phyloP scores from a whole-genome alignment of 2,329 filamentous ascomycete genomes.

The Periconia sp. region DNA sequence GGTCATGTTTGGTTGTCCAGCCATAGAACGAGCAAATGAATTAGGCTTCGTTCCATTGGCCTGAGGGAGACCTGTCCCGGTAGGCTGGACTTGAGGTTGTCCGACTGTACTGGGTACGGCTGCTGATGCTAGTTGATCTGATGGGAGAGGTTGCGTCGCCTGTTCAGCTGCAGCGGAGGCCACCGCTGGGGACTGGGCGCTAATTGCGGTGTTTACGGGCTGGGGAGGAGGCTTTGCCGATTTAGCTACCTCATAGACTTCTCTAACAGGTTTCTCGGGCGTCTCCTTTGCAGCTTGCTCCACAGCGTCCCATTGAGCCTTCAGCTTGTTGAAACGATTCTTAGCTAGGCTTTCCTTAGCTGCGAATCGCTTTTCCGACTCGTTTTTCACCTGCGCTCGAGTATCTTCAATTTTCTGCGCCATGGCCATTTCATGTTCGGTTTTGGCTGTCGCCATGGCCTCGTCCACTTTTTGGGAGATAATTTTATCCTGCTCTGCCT shows the following conservation, averaged over 20 bases:
- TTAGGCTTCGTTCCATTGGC: conserved; percentile 16
- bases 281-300: conserved; percentile 84
- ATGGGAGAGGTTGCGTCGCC: conserved; percentile 9
- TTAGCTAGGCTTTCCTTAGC: conserved; percentile 78
- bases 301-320: conserved; percentile 78
- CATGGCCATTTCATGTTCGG: conserved; percentile 44
- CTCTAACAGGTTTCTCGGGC: conserved; percentile 78
- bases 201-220: conserved; percentile 22
- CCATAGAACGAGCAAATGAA: conserved; percentile 8
- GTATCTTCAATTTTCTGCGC: conserved; percentile 39
- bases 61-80: conserved; percentile 14
- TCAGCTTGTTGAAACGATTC: conserved; percentile 67
- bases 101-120: conserved; percentile 12
- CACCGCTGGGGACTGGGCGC: conserved; percentile 13
- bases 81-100: conserved; percentile 18
- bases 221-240: conserved; percentile 57
- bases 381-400: conserved; percentile 39
- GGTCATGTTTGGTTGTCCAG: too few relatives aligned
- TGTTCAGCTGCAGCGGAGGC: conserved; percentile 1
- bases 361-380: conserved; percentile 62
- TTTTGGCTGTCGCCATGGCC: conserved; percentile 20
- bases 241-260: conserved; percentile 87
- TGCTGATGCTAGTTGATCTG: conserved; percentile 8
- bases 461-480: conserved; percentile 22
- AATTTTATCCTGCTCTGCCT: conserved; percentile 16